Evolutionary conservation across 495 filamentous ascomycete genomes (phyloP).

Genomic region (Trichoderma reesei): DNA sequence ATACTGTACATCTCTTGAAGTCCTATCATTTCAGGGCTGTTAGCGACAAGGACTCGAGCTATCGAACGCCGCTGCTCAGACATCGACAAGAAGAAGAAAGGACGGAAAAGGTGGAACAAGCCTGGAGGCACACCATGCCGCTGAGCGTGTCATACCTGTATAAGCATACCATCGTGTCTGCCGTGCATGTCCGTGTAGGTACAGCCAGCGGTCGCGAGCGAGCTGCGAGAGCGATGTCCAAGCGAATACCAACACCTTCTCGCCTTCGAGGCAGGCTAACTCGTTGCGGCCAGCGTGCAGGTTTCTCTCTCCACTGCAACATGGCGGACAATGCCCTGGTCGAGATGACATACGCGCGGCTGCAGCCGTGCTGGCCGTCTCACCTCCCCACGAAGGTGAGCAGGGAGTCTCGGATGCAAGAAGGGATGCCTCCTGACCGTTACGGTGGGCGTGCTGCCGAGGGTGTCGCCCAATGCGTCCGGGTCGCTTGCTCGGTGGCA

Average conservation of each 20-base stretch:
- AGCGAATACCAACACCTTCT: not conserved
- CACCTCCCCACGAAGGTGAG: conserved; percentile 1
- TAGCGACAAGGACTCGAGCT: not conserved
- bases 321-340: conserved; percentile 1
- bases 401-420: conserved; percentile 8
- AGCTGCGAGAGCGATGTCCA: no score
- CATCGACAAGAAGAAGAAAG: no score
- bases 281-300: not conserved
- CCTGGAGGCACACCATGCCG: not conserved
- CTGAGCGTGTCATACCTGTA: no score
- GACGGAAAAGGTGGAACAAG: not conserved
- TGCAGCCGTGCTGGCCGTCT: conserved; percentile 7
- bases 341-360: conserved; percentile 5
- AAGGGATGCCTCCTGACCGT: not conserved
- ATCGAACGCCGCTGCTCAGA: not conserved
- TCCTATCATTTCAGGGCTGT: no score
- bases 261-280: not conserved
- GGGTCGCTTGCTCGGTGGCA: not conserved
- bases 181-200: not conserved
- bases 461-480: not conserved
- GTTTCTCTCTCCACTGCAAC: not conserved
- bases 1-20: no score
- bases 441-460: not conserved
- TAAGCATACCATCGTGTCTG: no score
- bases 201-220: not conserved